phyloP scores from a whole-genome alignment of 305 asterid genomes.

The Solanum hybrid region DNA sequence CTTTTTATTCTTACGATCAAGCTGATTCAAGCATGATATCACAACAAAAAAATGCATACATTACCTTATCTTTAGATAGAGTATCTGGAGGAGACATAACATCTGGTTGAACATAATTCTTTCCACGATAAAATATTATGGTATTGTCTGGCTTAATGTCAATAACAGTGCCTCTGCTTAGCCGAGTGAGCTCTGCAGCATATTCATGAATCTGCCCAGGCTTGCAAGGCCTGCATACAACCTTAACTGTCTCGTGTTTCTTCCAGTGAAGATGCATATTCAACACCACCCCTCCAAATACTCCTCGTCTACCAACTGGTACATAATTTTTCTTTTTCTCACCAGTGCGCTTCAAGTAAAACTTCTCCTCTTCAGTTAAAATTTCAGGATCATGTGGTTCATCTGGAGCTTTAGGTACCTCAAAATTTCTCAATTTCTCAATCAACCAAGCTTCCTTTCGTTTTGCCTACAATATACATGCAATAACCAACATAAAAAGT shows the following conservation, averaged over 20 bases:
- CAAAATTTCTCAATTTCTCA: slow-evolving; percentile 74
- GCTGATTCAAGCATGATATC: not conserved
- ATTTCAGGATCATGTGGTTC: slow-evolving; percentile 86
- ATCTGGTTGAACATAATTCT: slow-evolving; percentile 78
- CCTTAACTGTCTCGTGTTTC: slow-evolving; percentile 86
- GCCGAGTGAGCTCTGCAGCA: slow-evolving; percentile 73
- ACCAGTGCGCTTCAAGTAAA: slow-evolving; percentile 81
- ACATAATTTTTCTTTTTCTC: slow-evolving; percentile 87
- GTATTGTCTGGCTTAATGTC: slow-evolving; percentile 66
- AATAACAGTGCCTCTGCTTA: slow-evolving; percentile 73
- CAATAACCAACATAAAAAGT: not conserved
- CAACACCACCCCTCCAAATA: slow-evolving; percentile 92
- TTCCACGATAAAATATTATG: slow-evolving; percentile 73
- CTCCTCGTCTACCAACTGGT: slow-evolving; percentile 89
- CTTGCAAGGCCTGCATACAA: slow-evolving; percentile 81
- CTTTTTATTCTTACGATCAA: not conserved
- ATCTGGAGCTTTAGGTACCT: slow-evolving; percentile 50
- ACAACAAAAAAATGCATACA: not conserved
- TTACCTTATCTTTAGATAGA: slow-evolving; percentile 87
- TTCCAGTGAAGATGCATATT: slow-evolving; percentile 99
- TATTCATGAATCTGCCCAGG: slow-evolving; percentile 76
- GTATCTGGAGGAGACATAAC: slow-evolving; percentile 87
- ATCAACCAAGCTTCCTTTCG: slow-evolving; percentile 91
- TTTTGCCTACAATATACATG: slow-evolving; percentile 50
- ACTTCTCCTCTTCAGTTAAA: slow-evolving; percentile 87